Evolutionary conservation across 2,329 filamentous ascomycete genomes (phyloP).

Genomic region (Aplosporella prunicola): DNA sequence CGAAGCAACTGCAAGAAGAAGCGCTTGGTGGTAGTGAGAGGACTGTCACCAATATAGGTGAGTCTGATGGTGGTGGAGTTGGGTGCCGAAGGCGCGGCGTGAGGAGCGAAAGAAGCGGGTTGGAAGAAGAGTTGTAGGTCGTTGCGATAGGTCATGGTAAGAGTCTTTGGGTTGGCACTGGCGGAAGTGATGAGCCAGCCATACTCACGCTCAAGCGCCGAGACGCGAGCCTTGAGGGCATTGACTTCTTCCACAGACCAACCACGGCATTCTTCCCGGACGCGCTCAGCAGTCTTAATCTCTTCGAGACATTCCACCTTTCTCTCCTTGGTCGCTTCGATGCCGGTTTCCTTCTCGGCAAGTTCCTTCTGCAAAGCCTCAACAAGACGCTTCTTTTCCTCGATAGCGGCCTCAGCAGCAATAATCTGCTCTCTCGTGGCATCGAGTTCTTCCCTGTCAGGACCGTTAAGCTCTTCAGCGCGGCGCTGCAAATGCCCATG

Average conservation of each 20-base stretch:
- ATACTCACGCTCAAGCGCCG: conserved; percentile 53
- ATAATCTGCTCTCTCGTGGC: conserved; percentile 60
- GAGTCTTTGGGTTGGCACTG: conserved; percentile 44
- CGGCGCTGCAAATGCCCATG: conserved; percentile 58
- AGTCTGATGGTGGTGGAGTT: conserved; percentile 55
- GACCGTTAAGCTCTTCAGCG: conserved; percentile 66
- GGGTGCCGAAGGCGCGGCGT: conserved; percentile 18
- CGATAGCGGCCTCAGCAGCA: conserved; percentile 57
- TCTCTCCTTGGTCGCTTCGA: conserved; percentile 53
- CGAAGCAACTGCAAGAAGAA: conserved; percentile 68
- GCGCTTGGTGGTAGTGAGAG: conserved; percentile 56
- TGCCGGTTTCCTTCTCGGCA: conserved; percentile 54
- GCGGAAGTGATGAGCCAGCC: conserved; percentile 64
- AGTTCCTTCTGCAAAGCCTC: conserved; percentile 57
- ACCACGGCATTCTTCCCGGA: conserved; percentile 79
- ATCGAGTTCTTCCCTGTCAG: conserved; percentile 70
- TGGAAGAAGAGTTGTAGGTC: conserved; percentile 69
- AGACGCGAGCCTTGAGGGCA: conserved; percentile 61
- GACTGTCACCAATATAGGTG: conserved; percentile 56
- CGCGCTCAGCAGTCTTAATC: conserved; percentile 71
- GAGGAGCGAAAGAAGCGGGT: conserved; percentile 46
- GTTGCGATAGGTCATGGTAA: conserved; percentile 66
- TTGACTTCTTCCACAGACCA: conserved; percentile 79
- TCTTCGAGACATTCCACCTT: conserved; percentile 63
- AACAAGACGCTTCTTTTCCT: conserved; percentile 58